Evolutionary conservation across 352 stramenopile genomes (phyloP), one percentile per base, ranked within the genome.

Genomic region (Globisporangium polare): DNA sequence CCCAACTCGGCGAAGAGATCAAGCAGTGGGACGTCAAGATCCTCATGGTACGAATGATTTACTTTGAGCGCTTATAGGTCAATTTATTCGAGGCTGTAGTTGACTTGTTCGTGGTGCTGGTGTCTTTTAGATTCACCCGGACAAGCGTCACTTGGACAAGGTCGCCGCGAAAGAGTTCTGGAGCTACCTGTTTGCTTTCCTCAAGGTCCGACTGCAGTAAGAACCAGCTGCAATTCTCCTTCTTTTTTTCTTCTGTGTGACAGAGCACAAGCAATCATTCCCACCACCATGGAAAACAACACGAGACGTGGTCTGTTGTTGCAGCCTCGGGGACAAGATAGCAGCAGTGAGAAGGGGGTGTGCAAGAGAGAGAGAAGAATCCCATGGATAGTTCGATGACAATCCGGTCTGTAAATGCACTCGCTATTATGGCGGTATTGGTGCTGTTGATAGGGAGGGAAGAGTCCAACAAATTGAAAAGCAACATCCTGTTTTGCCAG

Each of bases 81-180:
- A 5, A 2, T 43, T 6, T n/a, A 17, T 43, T 43, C 37, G 5
- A 43, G 13, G 39, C 6, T 49, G 59, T 10, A 45, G 51, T 3
- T 54, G 42, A 43, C 9, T 47, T 56, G 7, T 50, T 12, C 6
- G 33, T 50, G 20, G 5, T 50, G 20, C 52, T 53, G 54, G 5
- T 52, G 22, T 29, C 8, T 8, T 52, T 20, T 50, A 92, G 78
- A 93, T 97, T 59, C 88, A 96, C 54, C 90, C 89, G 27, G 84
- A 96, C 70, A 96, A 97, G 68, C 80, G 90, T 13, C 88, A 97
- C 74, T 71, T 96, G 49, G 90, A 97, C 76, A 96, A 96, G 60
- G 87, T 95, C 31, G 86, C 86, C 24, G 77, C 82, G 22, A 89
- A 94, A 63, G 86, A 95, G 65, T 97, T 97, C 63, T 97, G 90